Evolutionary conservation across 169 alveolate genomes (phyloP), one percentile per base, ranked within the genome.

Genomic region (Cryptosporidium bovis): DNA sequence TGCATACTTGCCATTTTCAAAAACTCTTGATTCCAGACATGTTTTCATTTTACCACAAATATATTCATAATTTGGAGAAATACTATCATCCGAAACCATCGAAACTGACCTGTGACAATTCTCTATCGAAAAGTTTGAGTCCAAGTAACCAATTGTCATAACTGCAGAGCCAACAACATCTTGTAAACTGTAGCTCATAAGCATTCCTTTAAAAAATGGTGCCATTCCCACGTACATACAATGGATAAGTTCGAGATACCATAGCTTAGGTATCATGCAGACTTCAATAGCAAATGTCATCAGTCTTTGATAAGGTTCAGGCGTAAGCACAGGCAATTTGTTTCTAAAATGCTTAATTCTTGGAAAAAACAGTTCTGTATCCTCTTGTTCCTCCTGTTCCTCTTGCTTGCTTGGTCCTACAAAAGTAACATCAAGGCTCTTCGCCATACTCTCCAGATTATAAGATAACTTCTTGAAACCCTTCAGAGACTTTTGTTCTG

Each of bases 221-320:
- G 87, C 87, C 71, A 77, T 77, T 6, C 77, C 69, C 24, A 62
- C 0, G 13, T 40, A 77, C 87, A 77, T 77, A 34, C 87, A 77
- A 46, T 77, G 87, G 36, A 77, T 46, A 8, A 77, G 36, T 60
- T 77, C 87, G 2, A 77, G 36, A 77, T 77, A 62, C 87, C 87
- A 77, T 7, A n/a, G 20, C 18, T 68, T 44, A 20, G 87, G 87
- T 10, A 77, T 36, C 71, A 77, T 24, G 16, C 87, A 77, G 8
- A 46, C 66, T 40, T 77, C 87, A 58, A 77, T 77, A 18, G 87
- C 87, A 60, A 29, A 77, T 8, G 77, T 34, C 87, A 77, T 77
- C 44, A 62, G 46, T 46, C 87, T 56, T 24, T 77, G 87, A 18
- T 77, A 77, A 16, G 87, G 87, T 27, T 77, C 87, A 18, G 64